A percentile compares a stretch with the other conserved stretches of the same genome.
phyloP scores from a whole-genome alignment of 306 rosid species.

The Mucuna pruriens region DNA sequence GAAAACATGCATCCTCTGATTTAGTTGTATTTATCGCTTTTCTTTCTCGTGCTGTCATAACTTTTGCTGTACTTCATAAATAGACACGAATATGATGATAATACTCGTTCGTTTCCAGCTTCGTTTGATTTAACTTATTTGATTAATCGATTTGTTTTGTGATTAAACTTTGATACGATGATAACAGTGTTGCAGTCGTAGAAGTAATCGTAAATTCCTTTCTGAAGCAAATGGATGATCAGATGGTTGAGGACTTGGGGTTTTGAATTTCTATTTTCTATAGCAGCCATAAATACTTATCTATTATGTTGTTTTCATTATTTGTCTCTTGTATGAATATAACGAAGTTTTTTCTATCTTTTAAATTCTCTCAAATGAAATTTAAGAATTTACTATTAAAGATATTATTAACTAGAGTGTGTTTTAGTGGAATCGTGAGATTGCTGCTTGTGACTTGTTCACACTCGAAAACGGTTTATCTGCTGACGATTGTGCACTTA shows the following conservation, averaged over 20 bases:
- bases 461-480: no score
- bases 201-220: not conserved
- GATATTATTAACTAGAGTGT: not conserved
- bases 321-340: not conserved
- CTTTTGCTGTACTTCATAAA: not conserved
- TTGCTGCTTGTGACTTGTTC: not conserved
- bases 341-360: not conserved
- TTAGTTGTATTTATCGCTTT: not conserved
- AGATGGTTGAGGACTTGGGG: not conserved
- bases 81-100: not conserved
- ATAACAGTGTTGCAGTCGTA: not conserved
- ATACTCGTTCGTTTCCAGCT: not conserved
- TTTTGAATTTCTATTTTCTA: not conserved
- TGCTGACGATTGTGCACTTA: no score
- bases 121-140: not conserved
- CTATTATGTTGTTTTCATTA: not conserved
- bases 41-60: not conserved
- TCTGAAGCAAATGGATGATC: not conserved
- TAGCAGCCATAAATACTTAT: not conserved
- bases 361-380: not conserved
- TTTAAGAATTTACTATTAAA: not conserved
- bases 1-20: conserved; percentile 8
- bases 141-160: not conserved
- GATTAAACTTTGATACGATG: conserved; percentile 12
- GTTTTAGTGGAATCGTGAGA: not conserved